Base-by-base conservation (phyloP, 192 early-diverging fungal species). In the Podila horticola region DNA sequence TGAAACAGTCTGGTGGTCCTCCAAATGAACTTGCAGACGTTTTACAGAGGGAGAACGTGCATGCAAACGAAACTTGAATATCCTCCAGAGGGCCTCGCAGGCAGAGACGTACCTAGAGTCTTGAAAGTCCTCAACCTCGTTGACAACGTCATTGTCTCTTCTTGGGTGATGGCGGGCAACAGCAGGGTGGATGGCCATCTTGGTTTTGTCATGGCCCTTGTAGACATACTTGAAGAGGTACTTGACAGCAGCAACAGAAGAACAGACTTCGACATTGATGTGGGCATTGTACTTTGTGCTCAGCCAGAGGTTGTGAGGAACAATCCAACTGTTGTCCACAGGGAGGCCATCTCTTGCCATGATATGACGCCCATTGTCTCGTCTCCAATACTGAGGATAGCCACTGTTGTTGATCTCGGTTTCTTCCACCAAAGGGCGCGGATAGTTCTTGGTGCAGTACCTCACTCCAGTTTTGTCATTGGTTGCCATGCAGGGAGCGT, bases 221-320 rank as follows among this genome's bases (percentile, higher is more conserved):
- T 64, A 74, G 22, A 75, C 48, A 45, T 75, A 75, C 55, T 74
- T 79, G 48, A 48, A 79, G 11, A 79, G 24, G 22, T 79, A 79
- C 50, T 75, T 75, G 17, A 79, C 28, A 1, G 58, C 55, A 24
- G 50, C 5, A 8, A 75, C 62, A 38, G 55, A 55, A 17, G 45
- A 38, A 45, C 74, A 79, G 26, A 74, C 65, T 26, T 82, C 71
- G 4, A 82, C 67, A 69, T 82, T 74, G 13, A 82, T 73, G 34
- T 74, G 79, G 15, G 64, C 64, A 49, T 81, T 34, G 61, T 72
- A 81, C 41, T 81, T 79, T 31, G 48, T 28, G 63, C 59, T 58
- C 30, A 82, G 38, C 22, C 69, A 82, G 8, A 52, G 33, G 49
- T 82, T 82, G 52, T 82, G 57, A 12, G 66, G 61, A 20, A 74